Conservation (phyloP, 2,329 filamentous ascomycete genomes). For the Aspergillus niger region DNA sequence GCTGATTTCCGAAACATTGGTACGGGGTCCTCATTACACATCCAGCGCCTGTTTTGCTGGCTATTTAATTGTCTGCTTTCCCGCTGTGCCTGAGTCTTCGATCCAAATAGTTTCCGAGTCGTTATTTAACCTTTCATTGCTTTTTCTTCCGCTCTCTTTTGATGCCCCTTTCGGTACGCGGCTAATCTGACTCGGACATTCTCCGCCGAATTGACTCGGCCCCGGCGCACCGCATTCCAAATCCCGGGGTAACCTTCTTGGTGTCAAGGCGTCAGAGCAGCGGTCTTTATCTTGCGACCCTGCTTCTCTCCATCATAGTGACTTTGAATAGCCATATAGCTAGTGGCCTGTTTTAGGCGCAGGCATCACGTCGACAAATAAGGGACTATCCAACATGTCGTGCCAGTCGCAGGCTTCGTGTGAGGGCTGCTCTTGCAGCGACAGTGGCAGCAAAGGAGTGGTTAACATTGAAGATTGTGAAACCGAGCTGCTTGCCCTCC, state of each 20-base stretch:
- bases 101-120: not conserved
- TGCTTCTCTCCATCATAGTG: not conserved
- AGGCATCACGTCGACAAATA: not conserved
- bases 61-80: conserved; percentile 13
- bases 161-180: conserved; percentile 1
- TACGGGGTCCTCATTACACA: conserved; percentile 4
- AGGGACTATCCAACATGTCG: conserved; percentile 15
- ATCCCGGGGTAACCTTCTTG: not conserved
- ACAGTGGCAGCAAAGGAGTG: conserved; percentile 18
- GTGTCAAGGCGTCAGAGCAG: not conserved
- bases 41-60: not conserved
- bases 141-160: not conserved
- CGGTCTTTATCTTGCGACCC: not conserved
- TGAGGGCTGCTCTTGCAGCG: conserved; percentile 38
- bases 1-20: conserved; percentile 11
- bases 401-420: conserved; percentile 31
- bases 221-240: not conserved
- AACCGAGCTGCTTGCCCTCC: conserved; percentile 41
- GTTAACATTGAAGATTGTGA: conserved; percentile 47
- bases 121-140: not conserved
- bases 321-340: not conserved
- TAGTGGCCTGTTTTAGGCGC: not conserved
- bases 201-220: conserved; percentile 2
- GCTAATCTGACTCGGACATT: conserved; percentile 5
- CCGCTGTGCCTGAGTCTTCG: not conserved